Percentiles rank a stretch among this genome's conserved stretches.
These are phyloP conservation scores for Albatrellus ellisii DNA, from an alignment of 768 basidiomycete species.

Conservation along the genomic window DNA sequence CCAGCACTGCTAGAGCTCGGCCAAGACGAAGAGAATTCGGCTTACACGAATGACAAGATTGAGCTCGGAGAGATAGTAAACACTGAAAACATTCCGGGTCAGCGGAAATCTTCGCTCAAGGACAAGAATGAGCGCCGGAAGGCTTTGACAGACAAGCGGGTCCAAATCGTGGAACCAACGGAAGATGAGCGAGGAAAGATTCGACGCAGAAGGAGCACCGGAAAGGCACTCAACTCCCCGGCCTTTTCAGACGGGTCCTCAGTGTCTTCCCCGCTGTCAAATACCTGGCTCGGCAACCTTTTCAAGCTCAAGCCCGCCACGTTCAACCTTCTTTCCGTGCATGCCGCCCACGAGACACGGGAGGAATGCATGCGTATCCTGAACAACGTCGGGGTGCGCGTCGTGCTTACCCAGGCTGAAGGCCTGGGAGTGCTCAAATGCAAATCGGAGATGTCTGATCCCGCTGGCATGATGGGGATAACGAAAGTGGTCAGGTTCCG, in stretches of 20 bases:
- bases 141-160: constrained; percentile 20
- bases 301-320: constrained; percentile 73
- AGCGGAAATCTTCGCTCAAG: constrained; percentile 31
- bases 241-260: constrained; percentile 21
- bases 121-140: constrained; percentile 15
- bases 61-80: constrained; percentile 1
- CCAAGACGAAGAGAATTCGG: constrained; percentile 49
- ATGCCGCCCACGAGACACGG: constrained; percentile 50
- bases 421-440: constrained; percentile 65
- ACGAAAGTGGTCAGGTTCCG: constrained; percentile 72
- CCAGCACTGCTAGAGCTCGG: constrained; percentile 13
- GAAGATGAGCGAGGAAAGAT: constrained; percentile 8
- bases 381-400: constrained; percentile 54
- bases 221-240: constrained; percentile 13
- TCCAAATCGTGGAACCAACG: constrained; percentile 42
- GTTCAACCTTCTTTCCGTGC: constrained; percentile 42
- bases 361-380: constrained; percentile 66
- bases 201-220: constrained; percentile 23
- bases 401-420: constrained; percentile 51
- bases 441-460: constrained; percentile 49
- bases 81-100: neutral
- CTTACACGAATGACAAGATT: neutral
- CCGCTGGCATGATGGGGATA: constrained; percentile 34
- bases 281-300: constrained; percentile 74
- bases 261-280: constrained; percentile 29